phyloP scores from a whole-genome alignment of 441 rosid genomes.

The Pelargonium myrrhifolium region DNA sequence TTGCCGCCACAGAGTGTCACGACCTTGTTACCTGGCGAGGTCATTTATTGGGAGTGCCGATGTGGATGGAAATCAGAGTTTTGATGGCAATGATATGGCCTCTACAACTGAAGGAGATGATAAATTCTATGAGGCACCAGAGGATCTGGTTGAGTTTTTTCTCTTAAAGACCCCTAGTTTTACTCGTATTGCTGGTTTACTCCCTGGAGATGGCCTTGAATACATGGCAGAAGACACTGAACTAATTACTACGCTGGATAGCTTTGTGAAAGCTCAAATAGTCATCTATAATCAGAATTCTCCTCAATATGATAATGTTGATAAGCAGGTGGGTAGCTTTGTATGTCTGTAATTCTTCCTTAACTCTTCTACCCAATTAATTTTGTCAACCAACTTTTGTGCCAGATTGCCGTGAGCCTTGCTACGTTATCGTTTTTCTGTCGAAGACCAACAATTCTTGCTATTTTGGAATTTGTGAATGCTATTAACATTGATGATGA shows the following conservation, averaged over 20 bases:
- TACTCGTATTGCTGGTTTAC: constrained; percentile 62
- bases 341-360: constrained; percentile 5
- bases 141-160: constrained; percentile 57
- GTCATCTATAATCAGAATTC: constrained; percentile 71
- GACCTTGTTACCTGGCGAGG: constrained; percentile 74
- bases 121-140: constrained; percentile 85
- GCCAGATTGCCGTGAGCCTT: constrained; percentile 72
- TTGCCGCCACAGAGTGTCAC: constrained; percentile 38
- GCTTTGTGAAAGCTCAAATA: constrained; percentile 96
- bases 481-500: constrained; percentile 66
- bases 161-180: constrained; percentile 68
- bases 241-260: constrained; percentile 47
- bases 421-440: constrained; percentile 93
- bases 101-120: constrained; percentile 80
- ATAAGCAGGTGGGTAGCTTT: constrained; percentile 55
- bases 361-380: constrained; percentile 5
- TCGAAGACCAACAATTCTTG: constrained; percentile 91
- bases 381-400: constrained; percentile 19
- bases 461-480: constrained; percentile 82
- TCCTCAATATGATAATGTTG: constrained; percentile 59
- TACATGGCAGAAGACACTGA: constrained; percentile 35
- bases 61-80: constrained; percentile 32
- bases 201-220: constrained; percentile 48
- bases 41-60: constrained; percentile 64
- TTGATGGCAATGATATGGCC: constrained; percentile 25